Conservation (phyloP, 306 rosid species). For the Cucurbita argyrosperma region DNA sequence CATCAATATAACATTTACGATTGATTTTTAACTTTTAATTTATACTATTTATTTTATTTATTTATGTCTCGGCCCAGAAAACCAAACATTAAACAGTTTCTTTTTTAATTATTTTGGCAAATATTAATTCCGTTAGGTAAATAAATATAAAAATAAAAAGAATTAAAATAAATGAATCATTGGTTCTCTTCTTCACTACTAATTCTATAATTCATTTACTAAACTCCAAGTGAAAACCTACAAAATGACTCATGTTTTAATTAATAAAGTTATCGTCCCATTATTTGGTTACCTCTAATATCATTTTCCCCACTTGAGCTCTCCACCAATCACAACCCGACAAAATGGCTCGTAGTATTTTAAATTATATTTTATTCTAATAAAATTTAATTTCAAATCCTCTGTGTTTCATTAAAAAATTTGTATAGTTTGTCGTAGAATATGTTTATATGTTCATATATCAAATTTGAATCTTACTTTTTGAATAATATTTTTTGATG, state of each 20-base stretch:
- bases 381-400: neutral
- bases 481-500: neutral
- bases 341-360: neutral
- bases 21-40: neutral
- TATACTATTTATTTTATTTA: neutral
- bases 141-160: no score
- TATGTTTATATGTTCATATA: neutral
- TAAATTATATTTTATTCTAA: neutral
- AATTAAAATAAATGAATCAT: neutral
- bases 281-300: neutral
- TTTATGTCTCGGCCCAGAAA: neutral
- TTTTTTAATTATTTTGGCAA: no score
- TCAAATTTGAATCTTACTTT: neutral
- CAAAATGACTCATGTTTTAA: conserved; percentile 1
- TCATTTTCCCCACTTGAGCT: neutral
- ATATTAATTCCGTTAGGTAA: no score
- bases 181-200: conserved; percentile 19
- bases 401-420: neutral
- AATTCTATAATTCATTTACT: neutral
- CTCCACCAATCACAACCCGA: neutral
- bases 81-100: neutral
- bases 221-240: conserved; percentile 5
- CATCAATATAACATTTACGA: neutral
- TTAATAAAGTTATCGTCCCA: neutral
- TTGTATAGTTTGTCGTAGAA: neutral